Evolutionary conservation across 257 asterid species (phyloP).

Genomic region (Agastache rugosa): DNA sequence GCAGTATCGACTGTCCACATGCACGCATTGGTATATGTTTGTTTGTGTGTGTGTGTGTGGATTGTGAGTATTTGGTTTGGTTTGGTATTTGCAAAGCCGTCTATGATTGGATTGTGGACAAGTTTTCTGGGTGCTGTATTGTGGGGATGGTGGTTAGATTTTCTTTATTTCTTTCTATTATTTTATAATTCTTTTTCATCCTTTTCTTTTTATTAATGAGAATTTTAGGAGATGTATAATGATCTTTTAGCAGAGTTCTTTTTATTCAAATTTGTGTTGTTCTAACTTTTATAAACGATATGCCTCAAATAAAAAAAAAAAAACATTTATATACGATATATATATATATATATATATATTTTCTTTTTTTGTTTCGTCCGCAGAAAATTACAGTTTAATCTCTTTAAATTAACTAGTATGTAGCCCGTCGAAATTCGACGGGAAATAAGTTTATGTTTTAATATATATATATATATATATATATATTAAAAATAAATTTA

Average conservation of each 20-base stretch:
- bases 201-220: neutral
- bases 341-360: too few species aligned
- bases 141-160: constrained; percentile 1
- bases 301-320: too few species aligned
- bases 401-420: too few species aligned
- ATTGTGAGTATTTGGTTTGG: neutral
- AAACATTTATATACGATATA: too few species aligned
- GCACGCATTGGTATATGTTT: too few species aligned
- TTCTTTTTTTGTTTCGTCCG: neutral
- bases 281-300: neutral
- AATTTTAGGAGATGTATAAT: neutral
- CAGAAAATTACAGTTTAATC: too few species aligned
- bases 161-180: neutral
- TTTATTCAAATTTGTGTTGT: neutral
- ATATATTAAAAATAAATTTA: too few species aligned
- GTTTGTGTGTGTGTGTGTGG: neutral
- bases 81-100: neutral
- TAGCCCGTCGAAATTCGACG: too few species aligned
- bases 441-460: too few species aligned
- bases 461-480: too few species aligned
- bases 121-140: neutral
- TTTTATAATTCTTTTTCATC: neutral
- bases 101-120: constrained; percentile 6
- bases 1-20: neutral
- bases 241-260: constrained; percentile 1